Conservation (phyloP, 768 basidiomycete genomes). For the Mycena pura region DNA sequence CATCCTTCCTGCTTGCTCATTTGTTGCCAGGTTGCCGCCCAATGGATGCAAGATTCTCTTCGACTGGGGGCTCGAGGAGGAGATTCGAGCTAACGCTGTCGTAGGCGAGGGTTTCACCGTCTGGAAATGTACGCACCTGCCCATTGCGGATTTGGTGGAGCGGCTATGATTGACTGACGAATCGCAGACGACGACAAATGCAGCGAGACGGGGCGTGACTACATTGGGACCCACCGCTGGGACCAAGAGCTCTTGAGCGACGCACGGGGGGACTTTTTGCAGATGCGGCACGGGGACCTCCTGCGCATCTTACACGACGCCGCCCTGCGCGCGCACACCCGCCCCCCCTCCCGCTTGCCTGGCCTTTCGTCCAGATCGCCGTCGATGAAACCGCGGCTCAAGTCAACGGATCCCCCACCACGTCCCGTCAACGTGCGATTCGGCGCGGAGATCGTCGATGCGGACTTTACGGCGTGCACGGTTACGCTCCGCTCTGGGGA, state of each 20-base stretch:
- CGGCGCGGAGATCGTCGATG: too few species aligned
- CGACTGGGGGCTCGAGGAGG: constrained; percentile 23
- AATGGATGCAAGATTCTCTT: constrained; percentile 25
- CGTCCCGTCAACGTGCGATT: too few species aligned
- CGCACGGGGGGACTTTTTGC: constrained; percentile 17
- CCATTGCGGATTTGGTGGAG: too few species aligned
- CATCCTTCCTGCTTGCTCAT: neutral
- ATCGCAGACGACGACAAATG: neutral
- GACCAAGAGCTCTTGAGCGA: constrained; percentile 17
- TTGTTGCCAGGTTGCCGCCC: constrained; percentile 7
- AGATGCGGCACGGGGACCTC: constrained; percentile 22
- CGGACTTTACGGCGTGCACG: too few species aligned
- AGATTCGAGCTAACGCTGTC: constrained; percentile 7
- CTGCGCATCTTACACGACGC: constrained; percentile 10
- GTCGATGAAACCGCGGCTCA: too few species aligned
- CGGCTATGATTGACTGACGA: too few species aligned
- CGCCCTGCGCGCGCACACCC: neutral
- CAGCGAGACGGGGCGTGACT: constrained; percentile 4
- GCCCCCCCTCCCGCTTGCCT: too few species aligned
- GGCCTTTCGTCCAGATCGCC: too few species aligned
- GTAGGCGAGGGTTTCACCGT: constrained; percentile 13
- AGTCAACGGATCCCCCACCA: too few species aligned
- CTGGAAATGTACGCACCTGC: constrained; percentile 9
- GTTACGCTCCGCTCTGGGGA: too few species aligned
- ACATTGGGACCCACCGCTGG: constrained; percentile 11